Evolutionary conservation across 1,139 yeast species (phyloP), one percentile per base, ranked within the genome.

Genomic region (Pichia sp.): DNA sequence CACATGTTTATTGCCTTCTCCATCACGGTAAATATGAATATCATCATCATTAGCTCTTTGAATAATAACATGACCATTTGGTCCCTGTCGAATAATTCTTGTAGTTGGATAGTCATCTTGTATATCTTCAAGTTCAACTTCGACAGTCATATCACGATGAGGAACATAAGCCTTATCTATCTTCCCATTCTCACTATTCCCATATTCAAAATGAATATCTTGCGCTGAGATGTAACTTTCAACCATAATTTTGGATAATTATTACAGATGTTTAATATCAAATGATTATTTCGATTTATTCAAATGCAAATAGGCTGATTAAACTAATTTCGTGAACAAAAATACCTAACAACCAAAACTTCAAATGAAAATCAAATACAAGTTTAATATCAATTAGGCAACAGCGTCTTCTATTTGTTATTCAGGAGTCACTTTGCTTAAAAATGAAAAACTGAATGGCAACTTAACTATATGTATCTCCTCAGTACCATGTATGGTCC

Each of bases 21-120:
- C 57, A 56, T 31, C 37, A 12, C 16, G 30, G 30, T n/a, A 31
- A 12, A 35, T 9, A n/a, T 23, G 55, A 9, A 33, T 40, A 20
- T 50, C 32, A 31, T 47, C 50, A 41, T 70, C 70, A 6, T 30
- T 16, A 52, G 77, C 56, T 51, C 77, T 68, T 52, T 78, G 74
- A 46, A 85, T 85, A 50, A 83, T 73, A 27, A 84, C 85, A 55
- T 82, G 85, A 3, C 92, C 94, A 59, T 82, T 80, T 4, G 84
- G 74, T 1, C 78, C 83, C 59, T 81, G 83, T 57, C 80, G 82
- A 52, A 84, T 80, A 3, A 84, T 81, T 48, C 94, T 62, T 3
- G 87, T 80, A 6, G 78, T 71, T 1, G 94, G 94, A 59, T 84
- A 84, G 16, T 80, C 87, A 16, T 72, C 74, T 16, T 74, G 72